phyloP scores from a whole-genome alignment of 257 asterid genomes.

The Salvia hispanica region DNA sequence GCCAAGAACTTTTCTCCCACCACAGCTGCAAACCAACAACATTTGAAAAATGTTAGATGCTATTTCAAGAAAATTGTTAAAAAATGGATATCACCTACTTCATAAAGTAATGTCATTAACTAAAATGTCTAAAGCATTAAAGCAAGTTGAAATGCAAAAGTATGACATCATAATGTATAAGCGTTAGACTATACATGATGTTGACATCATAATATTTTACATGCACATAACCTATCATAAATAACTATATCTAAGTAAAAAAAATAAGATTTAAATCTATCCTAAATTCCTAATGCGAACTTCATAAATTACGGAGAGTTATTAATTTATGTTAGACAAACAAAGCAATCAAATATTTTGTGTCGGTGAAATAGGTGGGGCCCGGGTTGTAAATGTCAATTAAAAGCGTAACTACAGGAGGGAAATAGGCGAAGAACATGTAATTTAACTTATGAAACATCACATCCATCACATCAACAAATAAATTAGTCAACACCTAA shows the following conservation, averaged over 20 bases:
- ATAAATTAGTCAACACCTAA: too few relatives aligned
- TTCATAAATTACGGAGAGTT: too few relatives aligned
- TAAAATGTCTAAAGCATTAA: not conserved
- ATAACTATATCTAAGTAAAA: too few relatives aligned
- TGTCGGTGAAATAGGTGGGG: slow-evolving; percentile 24
- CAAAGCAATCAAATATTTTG: not conserved
- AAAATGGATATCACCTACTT: not conserved
- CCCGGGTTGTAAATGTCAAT: not conserved
- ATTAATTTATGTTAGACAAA: too few relatives aligned
- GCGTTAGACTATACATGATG: not conserved
- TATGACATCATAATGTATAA: too few relatives aligned
- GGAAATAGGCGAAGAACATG: not conserved
- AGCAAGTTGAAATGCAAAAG: not conserved
- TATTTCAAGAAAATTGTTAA: not conserved
- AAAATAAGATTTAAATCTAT: too few relatives aligned
- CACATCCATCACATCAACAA: not conserved
- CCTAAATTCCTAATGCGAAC: too few relatives aligned
- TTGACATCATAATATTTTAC: too few relatives aligned
- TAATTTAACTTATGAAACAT: not conserved
- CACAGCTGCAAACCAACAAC: slow-evolving; percentile 44
- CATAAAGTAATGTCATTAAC: not conserved
- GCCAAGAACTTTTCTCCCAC: slow-evolving; percentile 70
- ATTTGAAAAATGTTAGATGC: not conserved
- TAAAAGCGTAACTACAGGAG: slow-evolving; percentile 26
- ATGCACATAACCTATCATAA: too few relatives aligned